These are phyloP conservation scores for Aspergillus ustus DNA, from an alignment of 2,329 filamentous ascomycete genomes.

Conservation along the genomic window DNA sequence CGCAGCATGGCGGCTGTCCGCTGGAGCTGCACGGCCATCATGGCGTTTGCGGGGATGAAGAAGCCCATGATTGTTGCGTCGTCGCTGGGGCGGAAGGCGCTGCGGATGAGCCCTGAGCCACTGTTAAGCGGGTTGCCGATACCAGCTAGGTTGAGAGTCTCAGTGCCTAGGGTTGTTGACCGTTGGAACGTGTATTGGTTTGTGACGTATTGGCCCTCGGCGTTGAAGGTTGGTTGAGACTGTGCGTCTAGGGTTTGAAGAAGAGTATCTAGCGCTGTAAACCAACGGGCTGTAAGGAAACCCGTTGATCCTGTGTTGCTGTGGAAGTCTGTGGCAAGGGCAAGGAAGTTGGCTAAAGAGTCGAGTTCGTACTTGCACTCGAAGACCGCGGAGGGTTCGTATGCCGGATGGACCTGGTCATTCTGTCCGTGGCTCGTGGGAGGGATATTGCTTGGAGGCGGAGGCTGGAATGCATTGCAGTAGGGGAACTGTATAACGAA, in stretches of 20 bases:
- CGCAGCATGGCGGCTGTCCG: constrained; percentile 73
- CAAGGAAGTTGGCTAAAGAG: constrained; percentile 88
- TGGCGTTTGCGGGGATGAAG: constrained; percentile 93
- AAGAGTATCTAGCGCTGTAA: constrained; percentile 74
- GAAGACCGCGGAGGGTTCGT: constrained; percentile 84
- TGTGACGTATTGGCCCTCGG: constrained; percentile 65
- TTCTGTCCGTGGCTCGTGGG: constrained; percentile 78
- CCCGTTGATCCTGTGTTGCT: constrained; percentile 76
- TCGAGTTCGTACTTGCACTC: constrained; percentile 99
- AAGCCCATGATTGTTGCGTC: constrained; percentile 94
- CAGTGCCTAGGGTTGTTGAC: constrained; percentile 78
- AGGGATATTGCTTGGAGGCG: constrained; percentile 76
- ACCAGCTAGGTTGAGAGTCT: constrained; percentile 81
- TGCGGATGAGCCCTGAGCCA: constrained; percentile 83
- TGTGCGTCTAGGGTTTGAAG: constrained; percentile 77
- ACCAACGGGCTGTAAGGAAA: constrained; percentile 81
- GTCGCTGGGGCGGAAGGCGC: constrained; percentile 91
- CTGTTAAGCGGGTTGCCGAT: constrained; percentile 88
- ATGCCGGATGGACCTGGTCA: constrained; percentile 82
- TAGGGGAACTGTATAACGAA: constrained; percentile 94
- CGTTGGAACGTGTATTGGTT: constrained; percentile 91
- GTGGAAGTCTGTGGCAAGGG: constrained; percentile 84
- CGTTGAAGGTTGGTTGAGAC: constrained; percentile 78
- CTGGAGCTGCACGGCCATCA: constrained; percentile 89
- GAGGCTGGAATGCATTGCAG: constrained; percentile 98